A percentile compares a stretch with the other conserved stretches of the same genome.
phyloP scores from a whole-genome alignment of 2,329 filamentous ascomycete species.

The Aspergillus pseudoglaucus region DNA sequence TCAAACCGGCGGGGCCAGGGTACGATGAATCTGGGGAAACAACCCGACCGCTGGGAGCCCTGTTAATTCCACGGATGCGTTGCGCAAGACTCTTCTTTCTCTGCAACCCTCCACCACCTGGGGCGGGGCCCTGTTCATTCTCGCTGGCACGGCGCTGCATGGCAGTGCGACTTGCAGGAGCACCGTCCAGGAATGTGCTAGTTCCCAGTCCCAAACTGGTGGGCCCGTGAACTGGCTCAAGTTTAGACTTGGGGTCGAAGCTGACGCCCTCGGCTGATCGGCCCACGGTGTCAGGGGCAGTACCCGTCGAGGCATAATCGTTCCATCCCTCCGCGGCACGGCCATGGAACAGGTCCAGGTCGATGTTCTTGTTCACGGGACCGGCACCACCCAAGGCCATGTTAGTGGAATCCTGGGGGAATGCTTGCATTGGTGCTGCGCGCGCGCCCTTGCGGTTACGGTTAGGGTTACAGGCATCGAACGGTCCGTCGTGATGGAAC shows the following conservation, averaged over 20 bases:
- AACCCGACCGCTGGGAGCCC: slow-evolving; percentile 56
- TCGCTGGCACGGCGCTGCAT: slow-evolving; percentile 71
- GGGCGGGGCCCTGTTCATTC: slow-evolving; percentile 43
- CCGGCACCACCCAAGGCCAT: slow-evolving; percentile 85
- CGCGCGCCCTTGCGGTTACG: slow-evolving; percentile 79
- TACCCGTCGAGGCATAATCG: slow-evolving; percentile 59
- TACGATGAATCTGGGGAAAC: slow-evolving; percentile 48
- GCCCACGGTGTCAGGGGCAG: slow-evolving; percentile 12
- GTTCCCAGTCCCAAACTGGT: slow-evolving; percentile 80
- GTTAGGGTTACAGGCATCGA: slow-evolving; percentile 91
- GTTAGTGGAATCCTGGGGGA: slow-evolving; percentile 86
- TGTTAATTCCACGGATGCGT: slow-evolving; percentile 75
- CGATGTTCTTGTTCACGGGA: slow-evolving; percentile 71
- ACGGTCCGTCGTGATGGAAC: slow-evolving; percentile 96
- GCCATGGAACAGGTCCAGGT: slow-evolving; percentile 85
- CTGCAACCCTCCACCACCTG: slow-evolving; percentile 51
- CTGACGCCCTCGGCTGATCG: slow-evolving; percentile 31
- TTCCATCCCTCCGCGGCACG: slow-evolving; percentile 76
- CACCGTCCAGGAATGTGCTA: slow-evolving; percentile 90
- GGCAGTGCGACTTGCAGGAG: slow-evolving; percentile 73
- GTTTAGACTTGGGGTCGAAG: slow-evolving; percentile 63
- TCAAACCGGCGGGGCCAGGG: slow-evolving; percentile 26
- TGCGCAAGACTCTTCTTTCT: slow-evolving; percentile 95
- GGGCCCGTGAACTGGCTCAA: slow-evolving; percentile 73
- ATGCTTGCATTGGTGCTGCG: slow-evolving; percentile 90